Conservation (phyloP, 345 rosid species). For the Camelina hispida region DNA sequence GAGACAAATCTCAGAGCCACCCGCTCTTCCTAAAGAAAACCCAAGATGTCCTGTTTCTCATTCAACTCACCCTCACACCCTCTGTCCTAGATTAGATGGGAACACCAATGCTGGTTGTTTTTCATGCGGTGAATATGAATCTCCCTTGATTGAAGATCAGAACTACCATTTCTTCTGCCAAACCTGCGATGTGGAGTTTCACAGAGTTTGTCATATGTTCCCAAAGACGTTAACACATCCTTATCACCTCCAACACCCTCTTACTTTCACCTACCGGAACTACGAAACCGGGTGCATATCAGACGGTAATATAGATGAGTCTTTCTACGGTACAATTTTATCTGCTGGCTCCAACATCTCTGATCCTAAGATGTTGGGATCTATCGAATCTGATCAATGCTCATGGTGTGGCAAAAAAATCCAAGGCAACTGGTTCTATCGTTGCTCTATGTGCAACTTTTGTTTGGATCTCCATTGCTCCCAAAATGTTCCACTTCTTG, state of each 20-base stretch:
- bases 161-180: not conserved
- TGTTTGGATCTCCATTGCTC: conserved; percentile 6
- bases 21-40: not conserved
- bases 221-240: not conserved
- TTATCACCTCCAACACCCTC: not conserved
- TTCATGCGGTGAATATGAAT: not conserved
- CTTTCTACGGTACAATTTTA: not conserved
- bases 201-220: not conserved
- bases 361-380: not conserved
- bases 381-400: not conserved
- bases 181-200: not conserved
- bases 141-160: not conserved
- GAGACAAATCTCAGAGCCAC: no score
- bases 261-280: not conserved
- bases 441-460: not conserved
- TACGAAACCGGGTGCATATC: not conserved
- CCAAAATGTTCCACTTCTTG: not conserved
- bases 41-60: conserved; percentile 2
- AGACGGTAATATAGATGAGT: not conserved
- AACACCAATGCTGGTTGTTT: not conserved
- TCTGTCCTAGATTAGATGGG: not conserved
- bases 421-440: not conserved
- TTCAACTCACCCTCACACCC: not conserved
- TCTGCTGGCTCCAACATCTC: not conserved
- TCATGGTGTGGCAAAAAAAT: conserved; percentile 2